Evolutionary conservation across 2,329 filamentous ascomycete genomes (phyloP).

Genomic region (Penicillium brasilianum): DNA sequence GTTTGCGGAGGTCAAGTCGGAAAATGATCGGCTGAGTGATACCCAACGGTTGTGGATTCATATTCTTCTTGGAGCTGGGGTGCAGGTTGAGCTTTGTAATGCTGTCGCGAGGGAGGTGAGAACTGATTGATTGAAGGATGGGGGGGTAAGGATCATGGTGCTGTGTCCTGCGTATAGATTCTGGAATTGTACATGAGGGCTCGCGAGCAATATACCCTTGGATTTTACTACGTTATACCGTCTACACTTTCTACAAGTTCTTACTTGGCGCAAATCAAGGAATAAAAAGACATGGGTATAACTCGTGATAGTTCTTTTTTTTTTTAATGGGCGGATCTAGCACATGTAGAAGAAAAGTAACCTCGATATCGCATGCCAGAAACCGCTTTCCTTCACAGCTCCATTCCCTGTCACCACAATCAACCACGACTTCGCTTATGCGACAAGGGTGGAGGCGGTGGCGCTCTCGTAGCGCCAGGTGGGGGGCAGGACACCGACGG

Average conservation of each 20-base stretch:
- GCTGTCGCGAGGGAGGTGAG: constrained; percentile 64
- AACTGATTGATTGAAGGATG: constrained; percentile 1
- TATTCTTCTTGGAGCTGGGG: constrained; percentile 81
- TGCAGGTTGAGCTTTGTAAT: constrained; percentile 81
- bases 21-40: constrained; percentile 92
- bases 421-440: constrained; percentile 63
- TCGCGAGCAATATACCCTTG: constrained; percentile 7
- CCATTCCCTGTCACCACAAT: constrained; percentile 27
- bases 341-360: constrained; percentile 19
- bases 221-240: neutral
- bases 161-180: neutral
- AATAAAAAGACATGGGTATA: constrained; percentile 23
- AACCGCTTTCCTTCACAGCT: constrained; percentile 12
- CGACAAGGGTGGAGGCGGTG: constrained; percentile 91
- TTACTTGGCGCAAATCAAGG: constrained; percentile 10
- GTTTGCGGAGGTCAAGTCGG: constrained; percentile 80
- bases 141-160: neutral
- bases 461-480: constrained; percentile 99
- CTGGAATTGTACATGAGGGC: neutral
- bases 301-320: constrained; percentile 33
- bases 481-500: constrained; percentile 78
- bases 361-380: constrained; percentile 9
- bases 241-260: neutral
- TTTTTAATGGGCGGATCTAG: constrained; percentile 30
- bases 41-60: constrained; percentile 97